Percentiles rank a stretch among this genome's conserved stretches.
Conservation (phyloP, 768 basidiomycete species). For the Suillus fuscotomentosus region DNA sequence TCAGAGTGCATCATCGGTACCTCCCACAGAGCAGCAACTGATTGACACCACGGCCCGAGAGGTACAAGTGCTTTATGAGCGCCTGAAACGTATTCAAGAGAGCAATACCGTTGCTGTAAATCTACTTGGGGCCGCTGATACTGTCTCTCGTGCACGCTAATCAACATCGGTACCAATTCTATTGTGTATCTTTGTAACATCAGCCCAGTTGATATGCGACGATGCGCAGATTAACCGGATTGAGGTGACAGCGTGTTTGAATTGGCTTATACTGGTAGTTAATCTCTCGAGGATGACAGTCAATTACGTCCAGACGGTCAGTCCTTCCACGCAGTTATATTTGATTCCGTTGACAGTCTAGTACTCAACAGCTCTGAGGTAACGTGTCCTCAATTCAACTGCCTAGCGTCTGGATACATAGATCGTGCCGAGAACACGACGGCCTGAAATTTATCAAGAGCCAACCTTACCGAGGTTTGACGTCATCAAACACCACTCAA, state of each 20-base stretch:
- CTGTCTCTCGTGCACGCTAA: constrained; percentile 8
- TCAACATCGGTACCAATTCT: neutral
- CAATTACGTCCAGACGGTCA: neutral
- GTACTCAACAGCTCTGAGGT: too few relatives aligned
- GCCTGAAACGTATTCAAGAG: constrained; percentile 52
- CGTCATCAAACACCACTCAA: neutral
- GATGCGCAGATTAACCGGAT: neutral
- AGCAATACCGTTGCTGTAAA: constrained; percentile 53
- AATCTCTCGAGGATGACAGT: neutral
- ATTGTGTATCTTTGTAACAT: neutral
- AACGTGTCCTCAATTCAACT: neutral
- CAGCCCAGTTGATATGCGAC: neutral
- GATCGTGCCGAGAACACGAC: neutral
- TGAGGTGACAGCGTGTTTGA: too few relatives aligned
- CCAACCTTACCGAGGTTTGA: neutral
- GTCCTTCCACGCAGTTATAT: neutral
- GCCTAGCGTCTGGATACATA: neutral
- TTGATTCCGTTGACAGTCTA: neutral
- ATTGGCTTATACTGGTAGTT: neutral
- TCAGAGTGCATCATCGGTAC: constrained; percentile 10
- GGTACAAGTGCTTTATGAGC: constrained; percentile 49
- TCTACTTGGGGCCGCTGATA: constrained; percentile 34
- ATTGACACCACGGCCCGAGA: constrained; percentile 39
- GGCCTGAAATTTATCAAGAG: neutral
- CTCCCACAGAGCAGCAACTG: constrained; percentile 47